These are phyloP conservation scores for Phlebiopsis flavidoalba DNA, from an alignment of 768 basidiomycete species.

Conservation along the genomic window DNA sequence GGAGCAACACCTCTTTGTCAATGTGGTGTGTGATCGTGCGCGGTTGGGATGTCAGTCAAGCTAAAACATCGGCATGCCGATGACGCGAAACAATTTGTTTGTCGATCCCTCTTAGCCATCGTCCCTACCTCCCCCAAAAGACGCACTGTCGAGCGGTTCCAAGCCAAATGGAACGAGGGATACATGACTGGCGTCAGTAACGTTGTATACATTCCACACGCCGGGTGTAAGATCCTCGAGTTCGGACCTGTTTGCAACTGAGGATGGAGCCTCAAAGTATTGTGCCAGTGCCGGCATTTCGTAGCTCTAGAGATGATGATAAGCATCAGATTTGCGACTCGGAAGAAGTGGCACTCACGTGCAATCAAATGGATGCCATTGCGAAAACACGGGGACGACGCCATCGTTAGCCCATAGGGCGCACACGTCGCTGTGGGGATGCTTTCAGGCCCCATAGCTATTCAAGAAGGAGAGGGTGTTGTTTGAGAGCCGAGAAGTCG, in stretches of 20 bases:
- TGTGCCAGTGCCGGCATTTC: not conserved
- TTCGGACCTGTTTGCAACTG: not conserved
- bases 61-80: too few species aligned
- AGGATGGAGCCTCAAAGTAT: too few species aligned
- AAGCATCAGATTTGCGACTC: not conserved
- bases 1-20: too few species aligned
- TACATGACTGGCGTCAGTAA: slow-evolving; percentile 33
- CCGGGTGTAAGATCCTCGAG: slow-evolving; percentile 26
- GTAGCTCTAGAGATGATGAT: not conserved
- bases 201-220: slow-evolving; percentile 36
- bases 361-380: slow-evolving; percentile 46
- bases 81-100: not conserved
- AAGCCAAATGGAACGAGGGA: slow-evolving; percentile 36
- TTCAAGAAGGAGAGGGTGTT: slow-evolving; percentile 25
- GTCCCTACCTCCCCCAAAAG: slow-evolving; percentile 36
- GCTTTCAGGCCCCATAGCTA: not conserved
- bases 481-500: slow-evolving; percentile 32
- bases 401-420: slow-evolving; percentile 39
- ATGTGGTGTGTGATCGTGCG: too few species aligned
- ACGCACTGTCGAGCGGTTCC: slow-evolving; percentile 29
- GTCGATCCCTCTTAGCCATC: slow-evolving; percentile 35
- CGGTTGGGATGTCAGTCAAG: too few species aligned
- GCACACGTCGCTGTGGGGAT: slow-evolving; percentile 23
- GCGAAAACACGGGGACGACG: slow-evolving; percentile 44
- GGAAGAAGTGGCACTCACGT: slow-evolving; percentile 21